Evolutionary conservation across 2,329 filamentous ascomycete genomes (phyloP).

Genomic region (Fusarium verticillioides): DNA sequence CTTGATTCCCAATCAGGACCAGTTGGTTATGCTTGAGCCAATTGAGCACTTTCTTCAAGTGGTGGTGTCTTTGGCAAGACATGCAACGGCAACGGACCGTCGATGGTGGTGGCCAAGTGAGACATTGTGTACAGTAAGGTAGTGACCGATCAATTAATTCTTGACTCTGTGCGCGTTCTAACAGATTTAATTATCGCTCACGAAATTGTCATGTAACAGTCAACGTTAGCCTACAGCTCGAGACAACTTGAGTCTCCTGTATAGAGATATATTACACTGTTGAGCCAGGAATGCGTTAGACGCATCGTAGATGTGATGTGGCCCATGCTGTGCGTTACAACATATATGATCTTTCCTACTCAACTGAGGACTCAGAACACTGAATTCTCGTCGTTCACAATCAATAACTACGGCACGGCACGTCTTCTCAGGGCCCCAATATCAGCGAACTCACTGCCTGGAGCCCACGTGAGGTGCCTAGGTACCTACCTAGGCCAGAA

Average conservation of each 20-base stretch:
- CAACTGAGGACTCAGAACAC: background rate
- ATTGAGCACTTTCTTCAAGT: constrained; percentile 4
- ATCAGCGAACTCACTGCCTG: constrained; percentile 37
- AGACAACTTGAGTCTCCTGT: background rate
- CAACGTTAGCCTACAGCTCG: background rate
- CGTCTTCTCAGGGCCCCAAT: constrained; percentile 28
- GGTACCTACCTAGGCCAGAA: background rate
- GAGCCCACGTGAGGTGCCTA: constrained; percentile 35
- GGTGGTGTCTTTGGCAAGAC: constrained; percentile 31
- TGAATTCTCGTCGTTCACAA: background rate
- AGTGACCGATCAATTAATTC: constrained; percentile 5
- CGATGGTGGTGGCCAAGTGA: constrained; percentile 26
- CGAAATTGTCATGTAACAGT: background rate
- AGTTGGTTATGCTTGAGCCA: constrained; percentile 15
- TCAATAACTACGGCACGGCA: background rate
- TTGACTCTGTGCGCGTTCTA: background rate
- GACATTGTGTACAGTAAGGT: constrained; percentile 1
- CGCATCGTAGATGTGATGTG: background rate
- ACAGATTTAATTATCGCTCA: background rate
- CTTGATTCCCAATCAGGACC: constrained; percentile 27
- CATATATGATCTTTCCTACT: background rate
- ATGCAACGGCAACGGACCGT: constrained; percentile 34
- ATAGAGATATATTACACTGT: background rate
- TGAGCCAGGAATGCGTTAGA: background rate
- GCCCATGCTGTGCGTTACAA: background rate